Base-by-base conservation (phyloP, 805 yeast genomes). In the Torulaspora gathmanii region DNA sequence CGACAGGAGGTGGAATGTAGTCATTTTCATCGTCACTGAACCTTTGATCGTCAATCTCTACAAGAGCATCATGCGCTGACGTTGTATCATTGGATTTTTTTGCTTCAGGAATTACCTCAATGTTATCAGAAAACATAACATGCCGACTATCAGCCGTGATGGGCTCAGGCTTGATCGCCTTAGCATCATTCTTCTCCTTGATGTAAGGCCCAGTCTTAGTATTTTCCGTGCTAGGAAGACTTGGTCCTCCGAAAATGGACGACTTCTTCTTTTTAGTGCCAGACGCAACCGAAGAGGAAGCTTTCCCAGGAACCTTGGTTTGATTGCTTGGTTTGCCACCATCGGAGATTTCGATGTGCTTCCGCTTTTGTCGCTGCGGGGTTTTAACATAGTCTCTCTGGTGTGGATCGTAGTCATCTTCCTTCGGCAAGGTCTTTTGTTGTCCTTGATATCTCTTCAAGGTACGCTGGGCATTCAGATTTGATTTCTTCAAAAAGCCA, bases 241-340 rank as follows among this genome's bases (percentile, higher is more conserved):
- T 35, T 2, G 58, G 54, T 2, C 52, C 60, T 9, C 65, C 63
- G 48, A 64, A 64, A 22, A 64, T 56, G 1, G 67, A 60, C 2
- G 68, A 64, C 42, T 61, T 64, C 42, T 58, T 62, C 41, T 56
- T 60, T 3, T 44, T 44, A 10, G 56, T 53, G 13, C 64, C 63
- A 10, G 53, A 37, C 10, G 47, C 33, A 20, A 22, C 33, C 20
- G 34, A 13, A 4, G 33, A 13, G 16, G 41, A 27, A 3, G 42
- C 4, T 15, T 25, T 33, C 12, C 15, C 34, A 15, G 49, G 44
- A 7, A 27, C 27, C 8, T 15, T 35, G 11, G 36, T 4, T 31
- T 31, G 34, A 31, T 2, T 11, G 11, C 20, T 31, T 19, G 27
- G 42, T 22, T 30, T 46, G 11, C 42, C 39, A n/a, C 20, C 33